Evolutionary conservation across 805 yeast genomes (phyloP).

Genomic region (Wickerhamiella azymoides): DNA sequence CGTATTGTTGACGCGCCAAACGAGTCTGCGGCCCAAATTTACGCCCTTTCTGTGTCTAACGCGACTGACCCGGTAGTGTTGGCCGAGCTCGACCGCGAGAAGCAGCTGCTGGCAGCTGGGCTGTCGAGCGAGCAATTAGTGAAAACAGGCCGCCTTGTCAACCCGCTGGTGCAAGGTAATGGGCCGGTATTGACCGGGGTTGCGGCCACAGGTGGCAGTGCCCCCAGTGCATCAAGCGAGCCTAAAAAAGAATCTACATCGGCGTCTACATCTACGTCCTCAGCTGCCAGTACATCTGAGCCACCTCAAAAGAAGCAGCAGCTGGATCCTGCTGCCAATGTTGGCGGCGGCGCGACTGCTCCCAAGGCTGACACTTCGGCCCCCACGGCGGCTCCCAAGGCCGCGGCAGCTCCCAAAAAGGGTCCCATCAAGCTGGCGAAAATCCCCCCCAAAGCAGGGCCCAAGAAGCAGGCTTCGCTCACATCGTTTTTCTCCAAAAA

Average conservation of each 20-base stretch:
- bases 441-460: slow-evolving; percentile 1
- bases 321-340: too few relatives aligned
- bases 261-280: too few relatives aligned
- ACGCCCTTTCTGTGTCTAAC: not conserved
- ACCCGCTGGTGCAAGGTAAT: not conserved
- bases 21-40: not conserved
- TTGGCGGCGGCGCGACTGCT: too few relatives aligned
- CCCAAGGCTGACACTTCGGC: too few relatives aligned
- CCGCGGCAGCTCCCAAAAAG: not conserved
- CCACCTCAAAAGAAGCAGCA: too few relatives aligned
- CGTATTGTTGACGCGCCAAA: not conserved
- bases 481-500: slow-evolving; percentile 7
- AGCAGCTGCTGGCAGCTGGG: not conserved
- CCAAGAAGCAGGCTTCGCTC: slow-evolving; percentile 2
- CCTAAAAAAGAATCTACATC: too few relatives aligned
- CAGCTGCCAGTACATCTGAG: too few relatives aligned
- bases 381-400: not conserved
- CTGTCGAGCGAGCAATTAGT: not conserved
- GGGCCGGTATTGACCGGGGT: not conserved
- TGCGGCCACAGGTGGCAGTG: too few relatives aligned
- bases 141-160: not conserved
- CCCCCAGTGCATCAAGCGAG: too few relatives aligned
- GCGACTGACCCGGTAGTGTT: slow-evolving; percentile 2
- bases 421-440: not conserved
- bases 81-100: not conserved